A percentile compares a stretch with the other conserved stretches of the same genome.
These are phyloP conservation scores for Teratosphaeria epicoccoides DNA, from an alignment of 2,329 filamentous ascomycete genomes.

Conservation along the genomic window DNA sequence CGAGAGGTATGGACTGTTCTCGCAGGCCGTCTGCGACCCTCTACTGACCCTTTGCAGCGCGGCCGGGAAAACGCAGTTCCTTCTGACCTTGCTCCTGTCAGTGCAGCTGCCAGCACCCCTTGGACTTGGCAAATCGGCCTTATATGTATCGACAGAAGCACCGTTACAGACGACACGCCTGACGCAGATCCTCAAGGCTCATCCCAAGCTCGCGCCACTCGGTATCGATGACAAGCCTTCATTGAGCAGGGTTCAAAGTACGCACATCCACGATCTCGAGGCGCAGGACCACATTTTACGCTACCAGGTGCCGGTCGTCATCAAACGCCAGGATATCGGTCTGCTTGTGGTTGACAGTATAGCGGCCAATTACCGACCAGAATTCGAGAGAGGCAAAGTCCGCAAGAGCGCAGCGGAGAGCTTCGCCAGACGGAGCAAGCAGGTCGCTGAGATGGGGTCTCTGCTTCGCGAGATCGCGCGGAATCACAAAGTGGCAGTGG, in stretches of 20 bases:
- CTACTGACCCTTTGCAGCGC: constrained; percentile 42
- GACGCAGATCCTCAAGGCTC: constrained; percentile 60
- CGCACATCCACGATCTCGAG: constrained; percentile 80
- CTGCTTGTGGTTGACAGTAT: constrained; percentile 84
- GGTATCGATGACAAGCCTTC: constrained; percentile 44
- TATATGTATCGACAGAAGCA: constrained; percentile 93
- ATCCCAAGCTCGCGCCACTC: constrained; percentile 49
- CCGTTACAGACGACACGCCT: constrained; percentile 73
- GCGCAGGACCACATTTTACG: constrained; percentile 89
- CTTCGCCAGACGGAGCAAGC: constrained; percentile 64
- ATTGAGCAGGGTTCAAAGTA: constrained; percentile 66
- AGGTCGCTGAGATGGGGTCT: constrained; percentile 66
- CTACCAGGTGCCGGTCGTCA: constrained; percentile 82
- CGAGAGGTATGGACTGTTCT: constrained; percentile 53
- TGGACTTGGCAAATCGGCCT: constrained; percentile 60
- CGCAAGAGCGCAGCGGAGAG: constrained; percentile 28
- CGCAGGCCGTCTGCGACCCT: not conserved
- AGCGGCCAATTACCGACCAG: constrained; percentile 88
- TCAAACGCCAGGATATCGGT: constrained; percentile 64
- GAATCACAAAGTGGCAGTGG: constrained; percentile 65
- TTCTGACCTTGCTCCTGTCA: constrained; percentile 72
- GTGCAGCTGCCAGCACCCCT: constrained; percentile 62
- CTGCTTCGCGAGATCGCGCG: constrained; percentile 66
- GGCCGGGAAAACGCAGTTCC: constrained; percentile 88
- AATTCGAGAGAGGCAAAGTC: constrained; percentile 53